A percentile compares a stretch with the other conserved stretches of the same genome.
phyloP scores from a whole-genome alignment of 2,329 filamentous ascomycete genomes.

The Amauroascus verrucosus region DNA sequence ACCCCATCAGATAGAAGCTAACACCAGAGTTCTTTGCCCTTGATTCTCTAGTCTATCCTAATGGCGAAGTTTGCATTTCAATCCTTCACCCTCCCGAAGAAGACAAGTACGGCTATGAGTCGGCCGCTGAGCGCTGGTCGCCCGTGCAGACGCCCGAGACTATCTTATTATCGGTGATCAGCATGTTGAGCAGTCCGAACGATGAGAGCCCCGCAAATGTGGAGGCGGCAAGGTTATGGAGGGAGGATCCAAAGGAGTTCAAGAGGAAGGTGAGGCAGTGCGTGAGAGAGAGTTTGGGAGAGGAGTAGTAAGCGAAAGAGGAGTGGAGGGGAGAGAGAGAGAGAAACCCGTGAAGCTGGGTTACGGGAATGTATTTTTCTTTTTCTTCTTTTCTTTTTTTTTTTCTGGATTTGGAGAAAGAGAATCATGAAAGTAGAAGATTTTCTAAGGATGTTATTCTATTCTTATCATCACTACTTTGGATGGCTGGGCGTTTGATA shows the following conservation, averaged over 20 bases:
- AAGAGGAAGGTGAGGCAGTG: conserved; percentile 65
- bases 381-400: no score
- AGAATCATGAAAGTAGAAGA: no score
- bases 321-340: no score
- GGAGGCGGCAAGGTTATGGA: conserved; percentile 79
- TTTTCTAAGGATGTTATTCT: no score
- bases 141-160: conserved; percentile 93
- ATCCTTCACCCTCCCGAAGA: conserved; percentile 94
- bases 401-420: no score
- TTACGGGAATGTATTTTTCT: no score
- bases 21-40: conserved; percentile 3
- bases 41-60: conserved; percentile 55
- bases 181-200: conserved; percentile 83
- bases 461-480: no score
- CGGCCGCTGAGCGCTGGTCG: conserved; percentile 79
- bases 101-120: conserved; percentile 88
- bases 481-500: no score
- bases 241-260: conserved; percentile 71
- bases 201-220: conserved; percentile 93
- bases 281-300: conserved; percentile 70
- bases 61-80: conserved; percentile 86
- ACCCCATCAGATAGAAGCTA: neutral
- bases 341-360: no score
- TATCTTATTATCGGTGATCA: conserved; percentile 84
- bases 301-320: conserved; percentile 39